A percentile compares a stretch with the other conserved stretches of the same genome.
These are phyloP conservation scores for Aspergillus sp. DNA, from an alignment of 2,329 filamentous ascomycete species.

Conservation along the genomic window DNA sequence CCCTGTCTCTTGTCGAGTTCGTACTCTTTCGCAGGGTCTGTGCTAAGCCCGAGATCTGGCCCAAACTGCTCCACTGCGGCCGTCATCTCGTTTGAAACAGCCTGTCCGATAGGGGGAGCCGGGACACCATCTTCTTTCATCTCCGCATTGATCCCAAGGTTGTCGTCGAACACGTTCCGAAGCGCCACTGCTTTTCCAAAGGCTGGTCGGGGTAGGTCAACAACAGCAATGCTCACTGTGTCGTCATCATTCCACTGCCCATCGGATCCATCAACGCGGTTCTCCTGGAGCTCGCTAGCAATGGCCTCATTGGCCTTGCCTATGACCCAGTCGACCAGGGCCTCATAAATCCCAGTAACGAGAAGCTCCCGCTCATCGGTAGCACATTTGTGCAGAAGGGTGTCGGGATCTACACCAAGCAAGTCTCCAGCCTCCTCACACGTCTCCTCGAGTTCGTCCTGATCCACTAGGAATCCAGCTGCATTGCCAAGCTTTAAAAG, in stretches of 20 bases:
- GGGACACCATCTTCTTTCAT: slow-evolving; percentile 95
- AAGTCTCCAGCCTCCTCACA: slow-evolving; percentile 89
- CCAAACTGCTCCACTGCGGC: slow-evolving; percentile 74
- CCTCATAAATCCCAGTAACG: slow-evolving; percentile 86
- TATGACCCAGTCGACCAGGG: slow-evolving; percentile 92
- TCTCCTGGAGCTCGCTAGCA: slow-evolving; percentile 67
- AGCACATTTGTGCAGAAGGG: slow-evolving; percentile 73
- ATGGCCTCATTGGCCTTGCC: slow-evolving; percentile 85
- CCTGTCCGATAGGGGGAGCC: slow-evolving; percentile 71
- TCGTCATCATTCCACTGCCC: slow-evolving; percentile 71
- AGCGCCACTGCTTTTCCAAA: slow-evolving; percentile 87
- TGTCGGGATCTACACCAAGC: slow-evolving; percentile 81
- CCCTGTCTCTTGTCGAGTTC: slow-evolving; percentile 79
- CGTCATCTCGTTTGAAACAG: slow-evolving; percentile 83
- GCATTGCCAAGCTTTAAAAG: slow-evolving; percentile 91
- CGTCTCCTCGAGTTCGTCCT: slow-evolving; percentile 78
- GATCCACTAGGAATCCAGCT: slow-evolving; percentile 78
- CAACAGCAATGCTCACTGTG: slow-evolving; percentile 82
- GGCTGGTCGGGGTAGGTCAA: slow-evolving; percentile 78
- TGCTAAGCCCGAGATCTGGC: slow-evolving; percentile 74
- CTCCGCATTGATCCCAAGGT: slow-evolving; percentile 88
- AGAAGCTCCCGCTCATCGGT: slow-evolving; percentile 81
- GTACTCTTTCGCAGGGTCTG: slow-evolving; percentile 67
- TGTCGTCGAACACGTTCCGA: slow-evolving; percentile 89
- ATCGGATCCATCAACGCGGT: slow-evolving; percentile 56